Base-by-base conservation (phyloP, 768 basidiomycete genomes). In the Leccinum barrowsii region DNA sequence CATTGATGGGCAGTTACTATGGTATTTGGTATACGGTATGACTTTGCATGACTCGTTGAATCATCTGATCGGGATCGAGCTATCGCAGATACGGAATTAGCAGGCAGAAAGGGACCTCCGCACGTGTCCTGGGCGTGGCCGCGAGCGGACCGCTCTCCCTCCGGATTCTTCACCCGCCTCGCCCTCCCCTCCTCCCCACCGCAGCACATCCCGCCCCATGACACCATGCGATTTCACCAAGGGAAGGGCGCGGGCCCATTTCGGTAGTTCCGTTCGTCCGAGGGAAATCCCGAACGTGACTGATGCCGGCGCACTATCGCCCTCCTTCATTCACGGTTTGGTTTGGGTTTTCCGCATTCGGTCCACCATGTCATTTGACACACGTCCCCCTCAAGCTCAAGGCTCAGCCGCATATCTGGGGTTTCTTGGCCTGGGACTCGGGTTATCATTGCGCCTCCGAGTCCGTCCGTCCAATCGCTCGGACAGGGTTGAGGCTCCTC, bases 291-390 rank as follows among this genome's bases (percentile, higher is more conserved):
- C 35, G 10, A 32, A 46, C 24, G 21, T 49, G 50, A 46, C 5
- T 56, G 56, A 56, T 56, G 40, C 40, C 13, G 10, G 55, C 64
- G 61, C 46, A 65, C 60, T 59, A 62, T 62, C 57, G 30, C 60
- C 64, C 8, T 19, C 5, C 10, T 44, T 11, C n/a, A 42, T 44
- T 40, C 37, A n/a, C 37, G 40, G 42, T 10, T 44, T 44, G n/a
- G 42, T 19, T 66, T 57, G 30, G 56, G 58, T 12, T 50, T 50
- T 57, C 64, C 61, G 17, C 35, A 59, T 63, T 59, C n/a, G 37
- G 55, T 26, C 58, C 44, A 50, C 49, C 52, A 58, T 44, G 60
- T 65, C 54, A 58, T 5, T 19, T 5, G 51, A 28, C 54, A 30
- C 19, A 55, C 8, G 59, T 26, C 52, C 26, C 19, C 40, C 28